A percentile compares a stretch with the other conserved stretches of the same genome.
Conservation (phyloP, 208 protist species). For the Trypanosoma conorhini region DNA sequence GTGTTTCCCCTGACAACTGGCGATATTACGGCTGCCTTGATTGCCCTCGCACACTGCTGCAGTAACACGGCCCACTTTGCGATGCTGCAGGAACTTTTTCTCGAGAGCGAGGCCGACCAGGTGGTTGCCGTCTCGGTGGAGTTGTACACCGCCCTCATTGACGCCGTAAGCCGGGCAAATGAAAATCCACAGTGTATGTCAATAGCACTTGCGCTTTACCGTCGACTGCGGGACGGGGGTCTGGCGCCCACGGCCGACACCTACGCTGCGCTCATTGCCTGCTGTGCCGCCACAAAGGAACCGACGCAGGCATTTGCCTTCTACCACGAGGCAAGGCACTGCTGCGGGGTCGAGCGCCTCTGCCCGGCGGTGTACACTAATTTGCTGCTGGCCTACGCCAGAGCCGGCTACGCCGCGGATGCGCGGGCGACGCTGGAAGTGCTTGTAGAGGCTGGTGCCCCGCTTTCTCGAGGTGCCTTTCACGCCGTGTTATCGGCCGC, state of each 20-base stretch:
- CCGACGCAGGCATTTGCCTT: constrained; percentile 77
- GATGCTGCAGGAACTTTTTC: constrained; percentile 57
- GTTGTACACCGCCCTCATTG: constrained; percentile 79
- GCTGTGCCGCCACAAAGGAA: constrained; percentile 61
- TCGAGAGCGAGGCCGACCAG: constrained; percentile 45
- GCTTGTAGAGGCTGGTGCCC: constrained; percentile 77
- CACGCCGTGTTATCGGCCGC: constrained; percentile 70
- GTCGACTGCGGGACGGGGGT: constrained; percentile 63
- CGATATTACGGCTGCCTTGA: constrained; percentile 46
- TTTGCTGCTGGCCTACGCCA: constrained; percentile 66
- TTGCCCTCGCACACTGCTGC: constrained; percentile 51
- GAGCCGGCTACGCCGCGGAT: constrained; percentile 67
- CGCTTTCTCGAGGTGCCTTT: constrained; percentile 66
- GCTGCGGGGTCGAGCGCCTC: constrained; percentile 44
- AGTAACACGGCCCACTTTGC: constrained; percentile 55
- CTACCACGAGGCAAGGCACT: constrained; percentile 73
- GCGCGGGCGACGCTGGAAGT: constrained; percentile 71
- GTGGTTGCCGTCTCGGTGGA: constrained; percentile 69
- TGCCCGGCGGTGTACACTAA: constrained; percentile 73
- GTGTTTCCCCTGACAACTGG: constrained; percentile 33
- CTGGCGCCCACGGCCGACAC: constrained; percentile 54
- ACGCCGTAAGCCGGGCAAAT: constrained; percentile 54
- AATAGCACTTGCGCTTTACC: constrained; percentile 79
- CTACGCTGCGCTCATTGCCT: constrained; percentile 81
- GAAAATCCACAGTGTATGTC: constrained; percentile 60